Conservation (phyloP, 129 eudicot species). For the Escallonia herrerae region DNA sequence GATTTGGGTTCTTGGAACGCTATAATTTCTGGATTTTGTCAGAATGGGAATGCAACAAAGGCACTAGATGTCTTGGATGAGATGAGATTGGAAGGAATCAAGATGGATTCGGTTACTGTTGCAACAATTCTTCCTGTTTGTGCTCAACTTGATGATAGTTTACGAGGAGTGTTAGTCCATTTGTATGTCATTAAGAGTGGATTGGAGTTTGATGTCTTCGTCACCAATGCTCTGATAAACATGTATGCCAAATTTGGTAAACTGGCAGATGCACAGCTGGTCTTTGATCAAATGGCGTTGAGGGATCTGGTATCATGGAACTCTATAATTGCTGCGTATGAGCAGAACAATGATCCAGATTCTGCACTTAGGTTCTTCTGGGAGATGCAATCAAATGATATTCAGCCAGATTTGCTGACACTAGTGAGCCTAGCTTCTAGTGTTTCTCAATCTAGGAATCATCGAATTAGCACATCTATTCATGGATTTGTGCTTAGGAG, state of each 20-base stretch:
- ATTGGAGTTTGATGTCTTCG: conserved; percentile 57
- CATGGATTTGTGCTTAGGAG: conserved; percentile 61
- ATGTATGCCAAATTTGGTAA: conserved; percentile 76
- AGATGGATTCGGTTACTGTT: conserved; percentile 64
- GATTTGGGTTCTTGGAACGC: conserved; percentile 93
- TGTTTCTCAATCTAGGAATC: conserved; percentile 54
- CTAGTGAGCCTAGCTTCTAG: conserved; percentile 73
- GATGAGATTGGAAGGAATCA: conserved; percentile 56
- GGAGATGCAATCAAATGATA: conserved; percentile 37
- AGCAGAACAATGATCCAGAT: conserved; percentile 54
- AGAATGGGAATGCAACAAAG: conserved; percentile 49
- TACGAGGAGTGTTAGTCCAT: conserved; percentile 49
- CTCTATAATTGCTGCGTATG: conserved; percentile 83
- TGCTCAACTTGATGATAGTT: conserved; percentile 48
- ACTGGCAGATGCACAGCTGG: conserved; percentile 36
- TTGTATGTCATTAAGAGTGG: conserved; percentile 66
- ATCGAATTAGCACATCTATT: conserved; percentile 33
- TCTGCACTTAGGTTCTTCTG: conserved; percentile 35
- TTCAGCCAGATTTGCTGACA: conserved; percentile 59
- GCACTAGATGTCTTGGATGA: conserved; percentile 55
- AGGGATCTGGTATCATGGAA: conserved; percentile 89
- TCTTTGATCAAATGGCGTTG: conserved; percentile 49
- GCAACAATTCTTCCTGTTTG: conserved; percentile 67
- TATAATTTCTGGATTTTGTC: conserved; percentile 75
- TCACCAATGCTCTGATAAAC: conserved; percentile 72